A percentile compares a stretch with the other conserved stretches of the same genome.
phyloP scores from a whole-genome alignment of 179 eudicot species.

The Carnegiea gigantea region DNA sequence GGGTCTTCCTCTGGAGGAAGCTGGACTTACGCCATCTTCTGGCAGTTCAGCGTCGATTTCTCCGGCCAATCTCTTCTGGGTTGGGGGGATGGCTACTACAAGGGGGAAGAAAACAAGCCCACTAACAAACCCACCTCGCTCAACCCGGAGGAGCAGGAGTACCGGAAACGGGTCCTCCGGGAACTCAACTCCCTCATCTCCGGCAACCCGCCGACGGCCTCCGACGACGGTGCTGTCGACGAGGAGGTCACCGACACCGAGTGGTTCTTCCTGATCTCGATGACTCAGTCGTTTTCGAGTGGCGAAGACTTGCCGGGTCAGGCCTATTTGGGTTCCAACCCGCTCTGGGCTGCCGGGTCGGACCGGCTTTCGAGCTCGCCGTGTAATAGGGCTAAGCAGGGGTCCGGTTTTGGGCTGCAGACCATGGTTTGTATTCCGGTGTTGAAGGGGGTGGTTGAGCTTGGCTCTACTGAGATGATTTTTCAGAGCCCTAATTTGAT shows the following conservation, averaged over 20 bases:
- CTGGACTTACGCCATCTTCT: conserved; percentile 97
- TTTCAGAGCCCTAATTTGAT: conserved; percentile 55
- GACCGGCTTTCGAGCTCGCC: conserved; percentile 48
- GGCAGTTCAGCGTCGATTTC: conserved; percentile 56
- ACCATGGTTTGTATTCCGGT: conserved; percentile 77
- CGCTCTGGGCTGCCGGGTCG: conserved; percentile 74
- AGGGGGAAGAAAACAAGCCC: conserved; percentile 46
- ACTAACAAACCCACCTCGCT: not conserved
- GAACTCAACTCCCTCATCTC: conserved; percentile 74
- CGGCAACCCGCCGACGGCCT: conserved; percentile 33
- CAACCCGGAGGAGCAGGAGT: conserved; percentile 62
- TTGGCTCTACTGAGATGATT: conserved; percentile 76
- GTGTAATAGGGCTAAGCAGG: conserved; percentile 71
- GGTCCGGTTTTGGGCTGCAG: conserved; percentile 55
- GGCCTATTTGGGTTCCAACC: conserved; percentile 39
- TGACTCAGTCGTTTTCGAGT: conserved; percentile 64
- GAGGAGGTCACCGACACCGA: conserved; percentile 93
- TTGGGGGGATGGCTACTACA: conserved; percentile 93
- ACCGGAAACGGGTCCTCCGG: conserved; percentile 66
- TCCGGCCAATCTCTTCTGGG: conserved; percentile 41
- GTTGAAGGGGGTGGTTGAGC: conserved; percentile 69
- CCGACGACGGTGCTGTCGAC: conserved; percentile 46
- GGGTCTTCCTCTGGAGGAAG: conserved; percentile 32
- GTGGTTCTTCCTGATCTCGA: conserved; percentile 89
- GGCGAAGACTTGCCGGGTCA: conserved; percentile 81